Conservation (phyloP, 495 filamentous ascomycete species). For the Xylaria cubensis region DNA sequence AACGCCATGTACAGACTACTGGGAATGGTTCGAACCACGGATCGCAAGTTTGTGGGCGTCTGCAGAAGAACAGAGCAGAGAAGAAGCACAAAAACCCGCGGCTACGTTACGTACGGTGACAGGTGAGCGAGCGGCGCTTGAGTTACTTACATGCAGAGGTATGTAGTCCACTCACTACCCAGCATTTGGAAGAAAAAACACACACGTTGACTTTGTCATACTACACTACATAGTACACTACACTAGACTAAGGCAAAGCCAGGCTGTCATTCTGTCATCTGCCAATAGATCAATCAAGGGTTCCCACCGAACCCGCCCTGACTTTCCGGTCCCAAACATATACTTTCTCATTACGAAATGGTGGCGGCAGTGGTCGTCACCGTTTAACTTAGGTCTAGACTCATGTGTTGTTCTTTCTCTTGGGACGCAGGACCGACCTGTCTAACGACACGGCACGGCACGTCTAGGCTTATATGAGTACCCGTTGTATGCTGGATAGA, state of each 20-base stretch:
- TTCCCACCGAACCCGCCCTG: not conserved
- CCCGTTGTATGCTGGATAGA: not conserved
- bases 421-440: not conserved
- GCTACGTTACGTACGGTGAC: not conserved
- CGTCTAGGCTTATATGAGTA: not conserved
- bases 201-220: not conserved
- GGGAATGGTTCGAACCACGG: conserved; percentile 16
- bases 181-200: not conserved
- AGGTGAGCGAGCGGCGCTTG: not conserved
- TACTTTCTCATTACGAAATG: not conserved
- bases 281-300: conserved; percentile 9
- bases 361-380: not conserved
- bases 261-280: conserved; percentile 5
- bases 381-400: conserved; percentile 11
- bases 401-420: conserved; percentile 26
- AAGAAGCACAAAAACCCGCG: not conserved
- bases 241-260: conserved; percentile 1
- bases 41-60: conserved; percentile 8
- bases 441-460: not conserved
- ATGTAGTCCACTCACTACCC: not conserved
- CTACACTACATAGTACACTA: too few species aligned
- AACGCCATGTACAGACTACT: conserved; percentile 16
- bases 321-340: not conserved
- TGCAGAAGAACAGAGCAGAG: conserved; percentile 22
- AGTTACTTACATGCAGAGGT: not conserved